Conservation (phyloP, 2,329 filamentous ascomycete genomes). For the Aureobasidium subglaciale region DNA sequence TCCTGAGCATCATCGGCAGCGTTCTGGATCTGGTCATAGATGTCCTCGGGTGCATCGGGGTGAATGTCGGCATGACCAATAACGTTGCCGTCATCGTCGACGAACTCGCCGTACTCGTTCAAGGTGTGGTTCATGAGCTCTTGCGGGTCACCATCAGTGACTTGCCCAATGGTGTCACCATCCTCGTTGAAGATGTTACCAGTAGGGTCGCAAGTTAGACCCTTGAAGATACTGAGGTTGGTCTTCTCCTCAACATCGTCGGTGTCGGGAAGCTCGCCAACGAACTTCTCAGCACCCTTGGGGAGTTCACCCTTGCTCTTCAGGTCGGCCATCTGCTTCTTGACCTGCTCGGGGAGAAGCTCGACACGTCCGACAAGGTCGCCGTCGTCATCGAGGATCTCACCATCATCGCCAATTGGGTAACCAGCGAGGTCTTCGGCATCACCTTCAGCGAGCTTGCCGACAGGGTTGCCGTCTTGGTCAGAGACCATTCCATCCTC, state of each 20-base stretch:
- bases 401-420: conserved; percentile 46
- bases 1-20: conserved; percentile 33
- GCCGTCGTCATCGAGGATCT: conserved; percentile 50
- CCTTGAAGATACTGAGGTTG: conserved; percentile 40
- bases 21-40: conserved; percentile 34
- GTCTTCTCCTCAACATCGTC: conserved; percentile 34
- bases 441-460: conserved; percentile 45
- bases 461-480: conserved; percentile 42
- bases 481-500: conserved; percentile 49
- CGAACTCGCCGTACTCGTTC: conserved; percentile 48
- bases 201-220: conserved; percentile 39
- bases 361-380: conserved; percentile 49
- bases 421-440: conserved; percentile 47
- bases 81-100: conserved; percentile 48
- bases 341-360: conserved; percentile 38
- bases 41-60: conserved; percentile 35
- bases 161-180: conserved; percentile 43
- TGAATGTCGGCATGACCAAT: conserved; percentile 46
- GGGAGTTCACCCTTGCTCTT: conserved; percentile 32
- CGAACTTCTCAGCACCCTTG: conserved; percentile 29
- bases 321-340: conserved; percentile 35
- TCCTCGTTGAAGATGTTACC: conserved; percentile 45
- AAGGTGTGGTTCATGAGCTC: conserved; percentile 43
- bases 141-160: conserved; percentile 42
- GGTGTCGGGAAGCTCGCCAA: conserved; percentile 27